Conservation (phyloP, 257 asterid genomes). For the Jaltomata sinuosa region DNA sequence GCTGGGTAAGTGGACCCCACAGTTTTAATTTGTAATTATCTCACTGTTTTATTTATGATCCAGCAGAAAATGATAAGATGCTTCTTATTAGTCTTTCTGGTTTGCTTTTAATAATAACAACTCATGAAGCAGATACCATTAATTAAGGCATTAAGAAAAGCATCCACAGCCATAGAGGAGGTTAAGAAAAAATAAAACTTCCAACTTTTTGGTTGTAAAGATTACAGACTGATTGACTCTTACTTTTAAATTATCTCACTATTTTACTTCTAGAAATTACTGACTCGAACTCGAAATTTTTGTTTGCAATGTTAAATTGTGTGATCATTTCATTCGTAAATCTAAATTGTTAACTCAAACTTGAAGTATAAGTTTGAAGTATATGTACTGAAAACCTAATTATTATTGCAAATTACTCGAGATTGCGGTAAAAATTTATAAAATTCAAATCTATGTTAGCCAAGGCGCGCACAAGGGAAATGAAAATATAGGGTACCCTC, state of each 20-base stretch:
- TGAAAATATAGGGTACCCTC: background rate
- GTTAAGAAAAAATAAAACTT: too few species aligned
- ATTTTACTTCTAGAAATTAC: too few species aligned
- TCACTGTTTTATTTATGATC: background rate
- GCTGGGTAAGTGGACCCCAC: constrained; percentile 1
- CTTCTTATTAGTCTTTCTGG: background rate
- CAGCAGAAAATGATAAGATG: background rate
- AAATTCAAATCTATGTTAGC: too few species aligned
- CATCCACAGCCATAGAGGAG: background rate
- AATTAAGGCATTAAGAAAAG: background rate
- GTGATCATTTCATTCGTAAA: too few species aligned
- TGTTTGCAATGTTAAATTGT: too few species aligned
- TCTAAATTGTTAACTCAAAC: too few species aligned
- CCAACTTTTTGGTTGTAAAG: background rate
- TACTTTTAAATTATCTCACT: background rate
- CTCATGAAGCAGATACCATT: background rate
- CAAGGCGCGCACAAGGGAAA: too few species aligned
- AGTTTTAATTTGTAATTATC: background rate
- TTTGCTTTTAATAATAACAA: background rate
- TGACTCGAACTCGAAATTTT: too few species aligned
- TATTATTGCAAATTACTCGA: too few species aligned
- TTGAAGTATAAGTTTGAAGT: too few species aligned
- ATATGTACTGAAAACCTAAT: too few species aligned
- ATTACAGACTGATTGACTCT: background rate
- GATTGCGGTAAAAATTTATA: too few species aligned